Percentiles rank a stretch among this genome's conserved stretches.
Evolutionary conservation across 257 asterid genomes (phyloP).

Genomic region (Cynanchum wilfordii): DNA sequence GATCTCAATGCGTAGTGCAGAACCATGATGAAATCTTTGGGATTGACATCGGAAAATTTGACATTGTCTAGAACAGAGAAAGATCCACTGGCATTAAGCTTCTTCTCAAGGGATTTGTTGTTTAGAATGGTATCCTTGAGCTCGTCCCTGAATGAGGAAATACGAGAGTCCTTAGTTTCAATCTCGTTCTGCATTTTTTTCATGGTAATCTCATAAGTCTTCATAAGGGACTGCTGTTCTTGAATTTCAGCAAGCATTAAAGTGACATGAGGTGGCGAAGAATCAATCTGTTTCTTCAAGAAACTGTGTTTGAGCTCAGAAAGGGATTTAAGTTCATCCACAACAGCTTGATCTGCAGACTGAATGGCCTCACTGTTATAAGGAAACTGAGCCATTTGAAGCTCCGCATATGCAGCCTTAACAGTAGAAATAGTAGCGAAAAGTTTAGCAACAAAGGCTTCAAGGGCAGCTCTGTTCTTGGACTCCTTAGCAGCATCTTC

Average conservation of each 20-base stretch:
- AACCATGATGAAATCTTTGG: conserved; percentile 60
- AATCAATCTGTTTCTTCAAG: conserved; percentile 62
- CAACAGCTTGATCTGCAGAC: conserved; percentile 82
- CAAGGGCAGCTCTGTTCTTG: conserved; percentile 60
- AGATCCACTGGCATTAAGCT: conserved; percentile 70
- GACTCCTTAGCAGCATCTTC: conserved; percentile 45
- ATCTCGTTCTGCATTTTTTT: conserved; percentile 81
- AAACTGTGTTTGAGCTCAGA: conserved; percentile 70
- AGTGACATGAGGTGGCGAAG: conserved; percentile 90
- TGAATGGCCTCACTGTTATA: conserved; percentile 65
- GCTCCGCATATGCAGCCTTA: conserved; percentile 94
- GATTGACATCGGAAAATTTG: conserved; percentile 38
- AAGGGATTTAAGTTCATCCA: conserved; percentile 61
- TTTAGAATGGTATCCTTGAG: conserved; percentile 25
- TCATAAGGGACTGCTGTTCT: conserved; percentile 90
- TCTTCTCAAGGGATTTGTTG: conserved; percentile 57
- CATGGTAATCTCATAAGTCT: conserved; percentile 91
- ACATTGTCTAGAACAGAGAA: conserved; percentile 71
- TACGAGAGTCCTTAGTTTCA: conserved; percentile 39
- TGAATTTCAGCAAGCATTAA: conserved; percentile 88
- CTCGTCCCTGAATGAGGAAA: conserved; percentile 24
- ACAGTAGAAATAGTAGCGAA: conserved; percentile 79
- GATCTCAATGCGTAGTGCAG: conserved; percentile 67
- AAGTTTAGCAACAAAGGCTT: conserved; percentile 84
- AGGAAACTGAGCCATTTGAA: conserved; percentile 96